These are phyloP conservation scores for Neurospora sp. DNA, from an alignment of 495 filamentous ascomycete species.

Conservation along the genomic window DNA sequence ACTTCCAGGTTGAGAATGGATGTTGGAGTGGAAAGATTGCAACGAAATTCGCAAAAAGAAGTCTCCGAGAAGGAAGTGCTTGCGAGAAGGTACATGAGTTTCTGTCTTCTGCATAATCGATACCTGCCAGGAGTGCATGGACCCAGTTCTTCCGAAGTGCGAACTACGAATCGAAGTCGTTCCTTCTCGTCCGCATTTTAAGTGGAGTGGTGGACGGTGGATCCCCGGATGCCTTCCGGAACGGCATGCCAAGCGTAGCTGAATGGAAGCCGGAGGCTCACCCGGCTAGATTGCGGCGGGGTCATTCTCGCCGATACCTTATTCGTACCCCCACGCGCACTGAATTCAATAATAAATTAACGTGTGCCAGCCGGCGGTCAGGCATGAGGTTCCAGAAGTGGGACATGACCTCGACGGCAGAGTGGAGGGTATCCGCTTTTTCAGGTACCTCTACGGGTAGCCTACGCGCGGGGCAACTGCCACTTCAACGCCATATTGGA, in stretches of 20 bases:
- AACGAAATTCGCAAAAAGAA: not conserved
- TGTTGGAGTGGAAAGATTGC: not conserved
- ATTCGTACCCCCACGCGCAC: not conserved
- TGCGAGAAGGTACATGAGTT: too few species aligned
- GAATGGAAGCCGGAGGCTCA: not conserved
- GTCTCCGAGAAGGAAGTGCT: not conserved
- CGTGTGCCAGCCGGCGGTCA: not conserved
- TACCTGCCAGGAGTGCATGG: not conserved
- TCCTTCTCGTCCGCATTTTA: not conserved
- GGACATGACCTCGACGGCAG: not conserved
- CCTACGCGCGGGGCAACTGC: not conserved
- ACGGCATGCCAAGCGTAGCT: not conserved
- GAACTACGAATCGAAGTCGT: not conserved
- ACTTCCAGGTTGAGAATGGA: not conserved
- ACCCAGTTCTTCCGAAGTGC: not conserved
- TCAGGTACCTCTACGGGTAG: not conserved
- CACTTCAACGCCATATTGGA: not conserved
- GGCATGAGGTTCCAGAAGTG: not conserved
- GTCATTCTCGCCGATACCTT: not conserved
- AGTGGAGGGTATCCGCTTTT: not conserved
- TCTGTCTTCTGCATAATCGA: too few species aligned
- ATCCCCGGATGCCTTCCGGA: not conserved
- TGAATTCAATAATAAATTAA: not conserved
- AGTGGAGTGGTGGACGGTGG: not conserved
- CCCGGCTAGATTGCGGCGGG: not conserved